These are phyloP conservation scores for Solanum hybrid DNA, from an alignment of 305 asterid genomes.

Conservation along the genomic window DNA sequence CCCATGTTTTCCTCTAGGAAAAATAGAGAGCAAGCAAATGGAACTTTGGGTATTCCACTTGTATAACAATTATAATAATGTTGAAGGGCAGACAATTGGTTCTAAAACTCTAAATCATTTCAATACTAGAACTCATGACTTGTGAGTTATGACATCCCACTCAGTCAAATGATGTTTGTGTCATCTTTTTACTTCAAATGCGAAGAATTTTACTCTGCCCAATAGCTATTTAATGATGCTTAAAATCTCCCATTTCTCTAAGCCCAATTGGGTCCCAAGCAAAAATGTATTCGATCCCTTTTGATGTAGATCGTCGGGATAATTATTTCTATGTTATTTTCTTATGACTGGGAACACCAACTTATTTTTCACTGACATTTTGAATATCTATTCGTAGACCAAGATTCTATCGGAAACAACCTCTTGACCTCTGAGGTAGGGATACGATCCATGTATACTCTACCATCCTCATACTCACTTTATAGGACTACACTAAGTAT, in stretches of 20 bases:
- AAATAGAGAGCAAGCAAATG: background rate
- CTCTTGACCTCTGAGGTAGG: background rate
- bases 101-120: background rate
- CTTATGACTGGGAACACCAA: background rate
- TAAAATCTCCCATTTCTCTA: background rate
- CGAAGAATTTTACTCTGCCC: background rate
- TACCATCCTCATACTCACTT: background rate
- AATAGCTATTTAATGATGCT: background rate
- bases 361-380: background rate
- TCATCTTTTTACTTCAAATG: background rate
- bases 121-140: background rate
- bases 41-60: background rate
- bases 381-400: too few relatives aligned
- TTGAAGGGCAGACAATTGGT: background rate
- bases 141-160: background rate
- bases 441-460: fast-evolving
- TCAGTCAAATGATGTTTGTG: background rate
- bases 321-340: background rate
- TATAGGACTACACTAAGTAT: background rate
- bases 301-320: background rate
- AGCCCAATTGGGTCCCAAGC: background rate
- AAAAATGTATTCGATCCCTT: background rate
- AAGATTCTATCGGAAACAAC: too few relatives aligned
- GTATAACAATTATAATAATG: background rate
- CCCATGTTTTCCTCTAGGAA: background rate